A percentile compares a stretch with the other conserved stretches of the same genome.
Conservation (phyloP, 1,139 yeast species). For the Taphrina sp. region DNA sequence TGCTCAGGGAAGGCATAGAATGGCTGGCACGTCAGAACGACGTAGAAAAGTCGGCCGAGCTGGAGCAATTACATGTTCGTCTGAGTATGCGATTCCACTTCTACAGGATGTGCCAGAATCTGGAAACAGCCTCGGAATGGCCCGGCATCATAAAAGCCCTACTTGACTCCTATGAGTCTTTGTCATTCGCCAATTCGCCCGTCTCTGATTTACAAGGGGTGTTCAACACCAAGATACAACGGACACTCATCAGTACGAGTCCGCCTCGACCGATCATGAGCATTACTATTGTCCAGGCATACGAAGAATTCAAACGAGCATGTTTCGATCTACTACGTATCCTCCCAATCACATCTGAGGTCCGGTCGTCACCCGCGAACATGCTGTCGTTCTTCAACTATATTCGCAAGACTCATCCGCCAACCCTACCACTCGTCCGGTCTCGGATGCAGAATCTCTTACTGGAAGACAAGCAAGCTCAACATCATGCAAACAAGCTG, state of each 20-base stretch:
- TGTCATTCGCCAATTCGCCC: background rate
- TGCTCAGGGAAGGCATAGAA: conserved; percentile 3
- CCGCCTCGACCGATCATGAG: conserved; percentile 34
- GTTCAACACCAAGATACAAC: conserved; percentile 25
- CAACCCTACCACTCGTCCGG: conserved; percentile 12
- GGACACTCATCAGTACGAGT: conserved; percentile 28
- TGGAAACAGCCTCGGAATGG: background rate
- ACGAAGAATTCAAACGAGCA: background rate
- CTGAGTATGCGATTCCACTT: conserved; percentile 2
- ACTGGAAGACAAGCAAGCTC: conserved; percentile 7
- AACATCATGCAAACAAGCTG: conserved; percentile 12
- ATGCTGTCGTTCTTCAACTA: conserved; percentile 14
- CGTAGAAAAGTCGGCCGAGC: background rate
- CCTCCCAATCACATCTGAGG: conserved; percentile 3
- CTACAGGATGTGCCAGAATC: background rate
- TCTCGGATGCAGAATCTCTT: conserved; percentile 20
- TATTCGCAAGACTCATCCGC: conserved; percentile 10
- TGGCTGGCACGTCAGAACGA: conserved; percentile 2
- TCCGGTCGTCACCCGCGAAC: conserved; percentile 8
- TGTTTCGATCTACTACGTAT: conserved; percentile 24
- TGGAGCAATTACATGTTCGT: background rate
- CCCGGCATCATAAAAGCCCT: background rate
- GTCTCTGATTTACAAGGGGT: conserved; percentile 3
- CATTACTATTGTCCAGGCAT: conserved; percentile 23
- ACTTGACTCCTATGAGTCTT: background rate